These are phyloP conservation scores for Microbotryum scabiosae DNA, from an alignment of 1,284 basidiomycete genomes.

Conservation along the genomic window DNA sequence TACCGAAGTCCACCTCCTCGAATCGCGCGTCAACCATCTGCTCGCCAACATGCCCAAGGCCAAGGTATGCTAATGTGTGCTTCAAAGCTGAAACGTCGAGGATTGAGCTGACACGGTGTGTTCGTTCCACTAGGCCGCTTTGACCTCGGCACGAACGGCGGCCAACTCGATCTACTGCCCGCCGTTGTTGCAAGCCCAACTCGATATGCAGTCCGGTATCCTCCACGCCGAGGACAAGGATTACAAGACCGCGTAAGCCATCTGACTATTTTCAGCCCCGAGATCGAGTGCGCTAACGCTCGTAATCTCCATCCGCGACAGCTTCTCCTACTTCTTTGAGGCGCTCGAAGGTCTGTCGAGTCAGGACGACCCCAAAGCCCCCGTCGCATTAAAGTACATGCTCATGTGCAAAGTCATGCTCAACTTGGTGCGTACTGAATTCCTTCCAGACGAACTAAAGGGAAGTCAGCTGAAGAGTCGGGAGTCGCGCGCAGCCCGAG, in stretches of 20 bases:
- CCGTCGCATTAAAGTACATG: conserved; percentile 95
- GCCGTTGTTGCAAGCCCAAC: conserved; percentile 77
- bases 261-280: background rate
- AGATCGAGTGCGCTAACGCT: background rate
- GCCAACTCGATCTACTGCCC: conserved; percentile 98
- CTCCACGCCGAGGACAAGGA: conserved; percentile 96
- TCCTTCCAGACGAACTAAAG: background rate
- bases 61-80: conserved; percentile 52
- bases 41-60: conserved; percentile 86
- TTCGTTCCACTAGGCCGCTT: conserved; percentile 54
- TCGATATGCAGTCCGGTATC: conserved; percentile 86
- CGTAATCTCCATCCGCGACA: conserved; percentile 8
- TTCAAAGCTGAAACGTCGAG: background rate
- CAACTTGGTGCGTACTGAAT: conserved; percentile 57
- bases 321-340: conserved; percentile 95
- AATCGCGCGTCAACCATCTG: conserved; percentile 82
- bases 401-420: conserved; percentile 97
- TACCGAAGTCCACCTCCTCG: conserved; percentile 90
- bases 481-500: conserved; percentile 56
- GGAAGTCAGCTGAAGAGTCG: background rate
- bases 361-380: conserved; percentile 50
- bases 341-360: conserved; percentile 81
- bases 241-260: conserved; percentile 67
- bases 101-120: background rate
- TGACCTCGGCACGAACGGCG: conserved; percentile 86